phyloP scores from a whole-genome alignment of 352 stramenopile genomes.

The Phytophthora multivora region DNA sequence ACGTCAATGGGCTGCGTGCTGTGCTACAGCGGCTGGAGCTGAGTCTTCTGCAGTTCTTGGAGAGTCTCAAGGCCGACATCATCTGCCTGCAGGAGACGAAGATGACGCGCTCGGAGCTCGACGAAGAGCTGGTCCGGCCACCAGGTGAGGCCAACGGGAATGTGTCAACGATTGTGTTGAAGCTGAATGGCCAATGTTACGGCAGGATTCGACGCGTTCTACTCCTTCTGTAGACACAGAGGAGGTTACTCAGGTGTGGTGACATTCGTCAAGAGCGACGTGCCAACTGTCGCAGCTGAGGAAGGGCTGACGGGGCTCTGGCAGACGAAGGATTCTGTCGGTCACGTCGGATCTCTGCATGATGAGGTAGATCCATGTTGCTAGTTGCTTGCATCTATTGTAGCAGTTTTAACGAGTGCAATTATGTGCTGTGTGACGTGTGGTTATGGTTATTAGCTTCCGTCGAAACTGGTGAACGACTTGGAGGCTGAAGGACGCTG shows the following conservation, averaged over 20 bases:
- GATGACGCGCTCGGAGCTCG: constrained; percentile 80
- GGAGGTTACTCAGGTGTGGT: constrained; percentile 83
- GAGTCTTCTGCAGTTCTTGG: constrained; percentile 56
- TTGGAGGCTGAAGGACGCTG: constrained; percentile 84
- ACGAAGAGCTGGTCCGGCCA: constrained; percentile 75
- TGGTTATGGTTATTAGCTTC: constrained; percentile 37
- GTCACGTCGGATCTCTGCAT: constrained; percentile 53
- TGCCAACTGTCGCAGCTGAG: constrained; percentile 66
- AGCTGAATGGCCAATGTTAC: constrained; percentile 8
- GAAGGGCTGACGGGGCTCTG: constrained; percentile 73
- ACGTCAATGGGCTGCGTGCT: constrained; percentile 84
- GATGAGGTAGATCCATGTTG: constrained; percentile 36
- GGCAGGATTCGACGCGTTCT: constrained; percentile 81
- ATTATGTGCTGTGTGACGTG: not conserved
- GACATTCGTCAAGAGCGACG: constrained; percentile 61
- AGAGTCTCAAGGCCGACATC: constrained; percentile 66
- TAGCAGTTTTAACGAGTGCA: not conserved
- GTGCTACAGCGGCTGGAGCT: constrained; percentile 67
- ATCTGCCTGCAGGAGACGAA: constrained; percentile 90
- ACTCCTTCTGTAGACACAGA: constrained; percentile 71
- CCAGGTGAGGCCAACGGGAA: constrained; percentile 31
- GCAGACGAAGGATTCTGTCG: constrained; percentile 62
- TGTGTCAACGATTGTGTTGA: not conserved
- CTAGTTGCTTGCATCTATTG: not conserved
- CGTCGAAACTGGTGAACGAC: constrained; percentile 55